Conservation (phyloP, 495 filamentous ascomycete genomes). For the Staphylotrichum tortipilum region DNA sequence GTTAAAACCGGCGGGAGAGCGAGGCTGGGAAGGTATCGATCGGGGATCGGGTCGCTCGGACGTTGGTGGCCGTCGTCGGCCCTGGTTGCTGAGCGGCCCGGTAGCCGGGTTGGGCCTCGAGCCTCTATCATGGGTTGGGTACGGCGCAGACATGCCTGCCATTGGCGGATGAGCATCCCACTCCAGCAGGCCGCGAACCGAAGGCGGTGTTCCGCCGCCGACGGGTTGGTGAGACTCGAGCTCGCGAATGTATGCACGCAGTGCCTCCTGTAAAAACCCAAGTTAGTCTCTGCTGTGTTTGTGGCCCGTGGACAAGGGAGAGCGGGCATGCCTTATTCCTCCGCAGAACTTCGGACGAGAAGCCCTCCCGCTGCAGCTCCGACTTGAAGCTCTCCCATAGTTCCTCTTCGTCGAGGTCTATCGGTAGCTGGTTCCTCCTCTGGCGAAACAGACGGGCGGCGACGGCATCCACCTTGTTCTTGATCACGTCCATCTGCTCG, state of each 20-base stretch:
- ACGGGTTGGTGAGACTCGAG: slow-evolving; percentile 33
- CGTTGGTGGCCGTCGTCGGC: slow-evolving; percentile 21
- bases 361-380: slow-evolving; percentile 46
- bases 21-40: slow-evolving; percentile 10
- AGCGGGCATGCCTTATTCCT: slow-evolving; percentile 39
- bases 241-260: slow-evolving; percentile 47
- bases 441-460: slow-evolving; percentile 37
- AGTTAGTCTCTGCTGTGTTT: background rate
- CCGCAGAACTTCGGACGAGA: slow-evolving; percentile 39
- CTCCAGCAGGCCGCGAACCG: slow-evolving; percentile 32
- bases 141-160: slow-evolving; percentile 11
- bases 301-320: background rate
- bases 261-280: slow-evolving; percentile 34
- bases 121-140: slow-evolving; percentile 17
- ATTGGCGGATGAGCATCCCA: slow-evolving; percentile 11
- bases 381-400: slow-evolving; percentile 46
- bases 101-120: slow-evolving; percentile 16
- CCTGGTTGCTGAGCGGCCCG: slow-evolving; percentile 28
- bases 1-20: slow-evolving; percentile 11
- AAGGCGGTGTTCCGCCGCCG: slow-evolving; percentile 30
- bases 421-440: slow-evolving; percentile 26
- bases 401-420: slow-evolving; percentile 35
- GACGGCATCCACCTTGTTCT: slow-evolving; percentile 44
- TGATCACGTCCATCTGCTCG: slow-evolving; percentile 32
- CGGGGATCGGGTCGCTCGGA: slow-evolving; percentile 9